Percentiles rank a stretch among this genome's conserved stretches.
These are phyloP conservation scores for Hypomontagnella submonticulosa DNA, from an alignment of 495 filamentous ascomycete genomes.

Conservation along the genomic window DNA sequence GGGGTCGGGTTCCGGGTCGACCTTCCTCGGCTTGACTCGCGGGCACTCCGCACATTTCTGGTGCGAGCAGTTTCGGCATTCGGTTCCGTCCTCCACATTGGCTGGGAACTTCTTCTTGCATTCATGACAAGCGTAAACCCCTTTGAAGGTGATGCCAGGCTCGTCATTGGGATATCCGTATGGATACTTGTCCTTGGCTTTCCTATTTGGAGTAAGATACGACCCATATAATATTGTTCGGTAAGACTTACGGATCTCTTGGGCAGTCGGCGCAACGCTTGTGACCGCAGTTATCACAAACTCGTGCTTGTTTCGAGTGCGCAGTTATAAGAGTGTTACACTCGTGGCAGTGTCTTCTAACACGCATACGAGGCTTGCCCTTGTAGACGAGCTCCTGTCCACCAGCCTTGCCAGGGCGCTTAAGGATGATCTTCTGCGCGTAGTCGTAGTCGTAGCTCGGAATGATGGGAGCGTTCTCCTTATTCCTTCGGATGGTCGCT, in stretches of 20 bases:
- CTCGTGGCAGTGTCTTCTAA: conserved; percentile 80
- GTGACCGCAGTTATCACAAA: conserved; percentile 79
- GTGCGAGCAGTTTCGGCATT: conserved; percentile 73
- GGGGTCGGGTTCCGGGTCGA: conserved; percentile 72
- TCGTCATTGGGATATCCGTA: conserved; percentile 81
- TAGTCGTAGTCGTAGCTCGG: conserved; percentile 63
- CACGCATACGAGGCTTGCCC: conserved; percentile 69
- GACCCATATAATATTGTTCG: neutral
- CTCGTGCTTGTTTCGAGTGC: conserved; percentile 63
- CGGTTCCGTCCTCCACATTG: conserved; percentile 52
- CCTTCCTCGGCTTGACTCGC: conserved; percentile 64
- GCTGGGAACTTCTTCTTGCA: conserved; percentile 68
- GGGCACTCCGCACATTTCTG: conserved; percentile 60
- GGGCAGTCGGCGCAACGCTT: conserved; percentile 83
- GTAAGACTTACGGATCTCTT: conserved; percentile 75
- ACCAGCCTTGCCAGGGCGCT: conserved; percentile 70
- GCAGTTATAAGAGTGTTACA: conserved; percentile 73
- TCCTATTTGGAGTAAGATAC: conserved; percentile 53
- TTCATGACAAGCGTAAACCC: conserved; percentile 70
- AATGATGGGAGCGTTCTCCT: conserved; percentile 58
- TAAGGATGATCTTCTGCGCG: conserved; percentile 59
- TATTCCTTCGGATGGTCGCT: conserved; percentile 60
- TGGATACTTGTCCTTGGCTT: conserved; percentile 78
- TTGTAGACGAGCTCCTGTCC: conserved; percentile 78
- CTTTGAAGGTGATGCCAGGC: conserved; percentile 57